A percentile compares a stretch with the other conserved stretches of the same genome.
phyloP scores from a whole-genome alignment of 352 stramenopile species.

The Blastocystis sp. region DNA sequence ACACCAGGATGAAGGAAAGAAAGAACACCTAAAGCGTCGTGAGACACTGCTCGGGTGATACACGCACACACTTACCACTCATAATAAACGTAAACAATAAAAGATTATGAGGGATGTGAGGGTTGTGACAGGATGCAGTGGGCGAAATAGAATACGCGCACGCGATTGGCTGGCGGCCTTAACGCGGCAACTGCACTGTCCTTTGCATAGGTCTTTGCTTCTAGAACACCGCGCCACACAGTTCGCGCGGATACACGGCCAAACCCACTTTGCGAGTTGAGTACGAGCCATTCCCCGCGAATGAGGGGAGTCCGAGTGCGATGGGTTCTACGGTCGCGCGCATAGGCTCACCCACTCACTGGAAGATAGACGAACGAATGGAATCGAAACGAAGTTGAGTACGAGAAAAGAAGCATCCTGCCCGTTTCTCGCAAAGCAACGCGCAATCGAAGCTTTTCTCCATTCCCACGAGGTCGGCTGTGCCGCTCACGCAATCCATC shows the following conservation, averaged over 20 bases:
- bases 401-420: too few species aligned
- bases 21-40: constrained; percentile 28
- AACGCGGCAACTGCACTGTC: not conserved
- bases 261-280: not conserved
- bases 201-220: not conserved
- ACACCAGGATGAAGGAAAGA: constrained; percentile 79
- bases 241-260: not conserved
- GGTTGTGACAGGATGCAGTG: constrained; percentile 28
- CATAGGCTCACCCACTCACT: too few species aligned
- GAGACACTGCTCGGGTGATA: not conserved
- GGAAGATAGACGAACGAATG: too few species aligned
- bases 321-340: not conserved
- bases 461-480: not conserved
- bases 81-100: constrained; percentile 25
- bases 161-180: not conserved
- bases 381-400: too few species aligned
- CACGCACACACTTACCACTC: not conserved
- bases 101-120: constrained; percentile 57
- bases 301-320: not conserved
- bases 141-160: not conserved
- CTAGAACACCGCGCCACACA: not conserved
- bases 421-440: not conserved
- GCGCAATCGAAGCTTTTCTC: not conserved
- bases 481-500: not conserved
- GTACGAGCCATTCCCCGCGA: not conserved